phyloP scores from a whole-genome alignment of 1,284 basidiomycete genomes.

The Rugosomyces carneus region DNA sequence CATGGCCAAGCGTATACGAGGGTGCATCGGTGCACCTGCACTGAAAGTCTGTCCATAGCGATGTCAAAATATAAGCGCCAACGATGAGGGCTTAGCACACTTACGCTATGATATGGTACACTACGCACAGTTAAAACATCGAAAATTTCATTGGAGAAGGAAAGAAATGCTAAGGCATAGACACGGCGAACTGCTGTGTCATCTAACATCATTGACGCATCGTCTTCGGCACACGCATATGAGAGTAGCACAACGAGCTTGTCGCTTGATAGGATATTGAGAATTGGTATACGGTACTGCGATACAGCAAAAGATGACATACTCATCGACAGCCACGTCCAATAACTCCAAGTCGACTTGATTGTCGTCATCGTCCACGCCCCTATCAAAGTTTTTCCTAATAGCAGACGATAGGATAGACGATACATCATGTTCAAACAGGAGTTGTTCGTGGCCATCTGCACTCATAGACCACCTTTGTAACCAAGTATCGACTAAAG shows the following conservation, averaged over 20 bases:
- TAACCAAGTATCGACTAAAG: constrained; percentile 56
- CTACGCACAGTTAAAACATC: constrained; percentile 41
- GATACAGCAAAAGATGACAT: constrained; percentile 15
- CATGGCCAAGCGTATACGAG: constrained; percentile 54
- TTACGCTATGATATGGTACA: constrained; percentile 72
- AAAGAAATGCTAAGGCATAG: constrained; percentile 55
- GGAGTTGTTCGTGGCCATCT: constrained; percentile 63
- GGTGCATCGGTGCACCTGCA: constrained; percentile 63
- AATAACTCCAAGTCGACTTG: constrained; percentile 62
- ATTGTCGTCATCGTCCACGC: constrained; percentile 32
- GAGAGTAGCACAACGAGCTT: constrained; percentile 60
- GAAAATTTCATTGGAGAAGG: constrained; percentile 35
- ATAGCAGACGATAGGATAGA: constrained; percentile 37
- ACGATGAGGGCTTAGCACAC: constrained; percentile 18
- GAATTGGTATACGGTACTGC: constrained; percentile 6
- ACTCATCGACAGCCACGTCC: constrained; percentile 63
- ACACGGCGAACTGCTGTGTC: constrained; percentile 45
- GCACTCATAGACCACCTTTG: constrained; percentile 62
- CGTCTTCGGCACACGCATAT: constrained; percentile 53
- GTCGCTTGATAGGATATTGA: constrained; percentile 31
- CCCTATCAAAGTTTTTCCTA: constrained; percentile 33
- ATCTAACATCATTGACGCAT: constrained; percentile 35
- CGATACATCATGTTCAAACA: constrained; percentile 48
- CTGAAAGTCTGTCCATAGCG: constrained; percentile 43
- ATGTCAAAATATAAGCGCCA: neutral